A percentile compares a stretch with the other conserved stretches of the same genome.
phyloP scores from a whole-genome alignment of 805 yeast species.

The Starmerella asiatica region DNA sequence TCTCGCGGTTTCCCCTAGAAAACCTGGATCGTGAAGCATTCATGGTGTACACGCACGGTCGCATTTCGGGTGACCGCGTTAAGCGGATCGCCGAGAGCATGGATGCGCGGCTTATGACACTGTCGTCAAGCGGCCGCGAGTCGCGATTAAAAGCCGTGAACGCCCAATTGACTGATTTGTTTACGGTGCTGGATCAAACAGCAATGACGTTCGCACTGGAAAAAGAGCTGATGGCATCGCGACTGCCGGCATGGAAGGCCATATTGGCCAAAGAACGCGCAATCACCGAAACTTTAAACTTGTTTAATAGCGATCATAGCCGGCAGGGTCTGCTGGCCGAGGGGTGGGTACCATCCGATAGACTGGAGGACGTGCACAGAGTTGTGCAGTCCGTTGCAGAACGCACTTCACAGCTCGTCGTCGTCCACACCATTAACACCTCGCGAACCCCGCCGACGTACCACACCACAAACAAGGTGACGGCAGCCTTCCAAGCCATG shows the following conservation, averaged over 20 bases:
- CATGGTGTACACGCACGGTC: slow-evolving; percentile 85
- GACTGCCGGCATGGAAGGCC: slow-evolving; percentile 60
- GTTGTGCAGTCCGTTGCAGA: slow-evolving; percentile 52
- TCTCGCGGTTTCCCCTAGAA: slow-evolving; percentile 57
- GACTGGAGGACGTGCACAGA: slow-evolving; percentile 44
- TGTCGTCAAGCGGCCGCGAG: slow-evolving; percentile 36
- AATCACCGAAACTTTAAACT: slow-evolving; percentile 61
- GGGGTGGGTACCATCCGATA: slow-evolving; percentile 87
- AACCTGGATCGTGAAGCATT: slow-evolving; percentile 65
- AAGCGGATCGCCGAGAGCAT: slow-evolving; percentile 75
- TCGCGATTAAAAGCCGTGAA: slow-evolving; percentile 29
- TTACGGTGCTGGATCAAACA: slow-evolving; percentile 49
- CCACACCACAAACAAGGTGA: slow-evolving; percentile 88
- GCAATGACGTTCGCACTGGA: slow-evolving; percentile 60
- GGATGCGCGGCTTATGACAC: slow-evolving; percentile 61
- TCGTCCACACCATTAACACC: slow-evolving; percentile 51
- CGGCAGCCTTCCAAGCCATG: slow-evolving; percentile 82
- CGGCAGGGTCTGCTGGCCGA: slow-evolving; percentile 84
- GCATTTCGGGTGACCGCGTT: slow-evolving; percentile 52
- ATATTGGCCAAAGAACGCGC: slow-evolving; percentile 66
- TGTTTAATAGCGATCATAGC: slow-evolving; percentile 65
- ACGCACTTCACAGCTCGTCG: slow-evolving; percentile 28
- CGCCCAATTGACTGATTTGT: slow-evolving; percentile 39
- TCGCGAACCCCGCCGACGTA: slow-evolving; percentile 85
- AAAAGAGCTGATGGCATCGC: slow-evolving; percentile 59